Evolutionary conservation across 2,329 filamentous ascomycete genomes (phyloP).

Genomic region (Aspergillus pseudoterreus): DNA sequence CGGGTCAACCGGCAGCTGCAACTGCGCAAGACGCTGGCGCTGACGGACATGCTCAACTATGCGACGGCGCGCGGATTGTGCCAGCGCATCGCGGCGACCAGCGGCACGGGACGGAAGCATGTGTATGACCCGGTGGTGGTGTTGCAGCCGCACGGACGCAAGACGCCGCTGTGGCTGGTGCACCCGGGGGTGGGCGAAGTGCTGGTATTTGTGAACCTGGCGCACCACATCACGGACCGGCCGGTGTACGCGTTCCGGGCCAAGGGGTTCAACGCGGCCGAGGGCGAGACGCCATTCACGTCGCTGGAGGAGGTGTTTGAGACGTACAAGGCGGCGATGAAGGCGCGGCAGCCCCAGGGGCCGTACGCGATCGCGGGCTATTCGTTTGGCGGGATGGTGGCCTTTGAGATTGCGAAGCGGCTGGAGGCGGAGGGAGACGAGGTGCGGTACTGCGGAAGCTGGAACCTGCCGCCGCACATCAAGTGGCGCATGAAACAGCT

Average conservation of each 20-base stretch:
- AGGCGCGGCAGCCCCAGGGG: slow-evolving; percentile 40
- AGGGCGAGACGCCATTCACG: slow-evolving; percentile 29
- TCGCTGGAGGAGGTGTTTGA: slow-evolving; percentile 36
- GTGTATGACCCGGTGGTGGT: slow-evolving; percentile 21
- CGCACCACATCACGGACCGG: slow-evolving; percentile 25
- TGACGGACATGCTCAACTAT: not conserved
- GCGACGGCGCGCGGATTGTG: not conserved
- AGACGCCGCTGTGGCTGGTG: slow-evolving; percentile 27
- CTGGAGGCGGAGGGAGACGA: slow-evolving; percentile 34
- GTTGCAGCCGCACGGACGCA: slow-evolving; percentile 20
- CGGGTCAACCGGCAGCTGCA: not conserved
- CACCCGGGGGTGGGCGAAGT: slow-evolving; percentile 36
- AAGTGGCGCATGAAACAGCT: not conserved
- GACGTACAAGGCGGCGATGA: slow-evolving; percentile 39
- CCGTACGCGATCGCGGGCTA: slow-evolving; percentile 52
- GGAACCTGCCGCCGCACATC: slow-evolving; percentile 7
- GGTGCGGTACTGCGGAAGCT: slow-evolving; percentile 33
- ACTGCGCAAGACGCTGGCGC: not conserved
- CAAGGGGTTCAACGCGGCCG: slow-evolving; percentile 21
- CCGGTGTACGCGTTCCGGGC: slow-evolving; percentile 49
- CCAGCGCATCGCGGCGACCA: not conserved
- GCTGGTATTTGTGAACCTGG: slow-evolving; percentile 32
- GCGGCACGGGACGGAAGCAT: not conserved
- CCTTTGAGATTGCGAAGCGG: slow-evolving; percentile 47
- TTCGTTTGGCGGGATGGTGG: slow-evolving; percentile 45